Base-by-base conservation (phyloP, 257 asterid genomes). In the Solanum clarkiae region DNA sequence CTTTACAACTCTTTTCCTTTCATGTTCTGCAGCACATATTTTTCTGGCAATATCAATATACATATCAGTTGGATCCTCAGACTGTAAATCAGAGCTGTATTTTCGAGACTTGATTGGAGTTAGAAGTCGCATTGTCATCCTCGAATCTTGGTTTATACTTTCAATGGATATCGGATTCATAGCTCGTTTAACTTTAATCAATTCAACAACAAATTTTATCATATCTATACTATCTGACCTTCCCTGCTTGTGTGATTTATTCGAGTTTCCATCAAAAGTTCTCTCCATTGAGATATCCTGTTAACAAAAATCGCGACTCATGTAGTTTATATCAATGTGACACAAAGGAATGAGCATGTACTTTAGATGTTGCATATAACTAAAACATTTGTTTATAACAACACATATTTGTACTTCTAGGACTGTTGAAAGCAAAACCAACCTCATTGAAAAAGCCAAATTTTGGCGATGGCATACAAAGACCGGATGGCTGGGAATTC, bases 371-470 rank as follows among this genome's bases (percentile, higher is more conserved):
- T 29, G 32, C 22, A 22, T 60, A 60, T 60, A n/a, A 60, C 68
- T 60, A 60, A 22, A 22, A 29, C 13, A 49, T 53, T 13, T 53
- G 71, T 70, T 84, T 87, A 18, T 13, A 72, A 15, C 3, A 44
- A 51, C 59, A 47, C 20, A 24, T 24, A 5, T 20, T 10, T 44
- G 22, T n/a, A 49, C 22, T 80, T 53, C 3, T 56, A 11, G 16
- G 57, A 65, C 53, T 51, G 29, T 47, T 26, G 40, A 17, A 29
- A 11, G 18, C 20, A 42, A 60, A 75, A 75, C 84, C 15, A 77
- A 94, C 95, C 95, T 93, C 93, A 51, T 88, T 91, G 13, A 93
- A 94, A 79, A 88, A 92, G 70, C 97, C 93, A 72, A 90, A 88
- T 71, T 17, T 89, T 10, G 96, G 93, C 42, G 94, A 90, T 57